Conservation (phyloP, 1,139 yeast genomes). For the Taphrina wiesneri region DNA sequence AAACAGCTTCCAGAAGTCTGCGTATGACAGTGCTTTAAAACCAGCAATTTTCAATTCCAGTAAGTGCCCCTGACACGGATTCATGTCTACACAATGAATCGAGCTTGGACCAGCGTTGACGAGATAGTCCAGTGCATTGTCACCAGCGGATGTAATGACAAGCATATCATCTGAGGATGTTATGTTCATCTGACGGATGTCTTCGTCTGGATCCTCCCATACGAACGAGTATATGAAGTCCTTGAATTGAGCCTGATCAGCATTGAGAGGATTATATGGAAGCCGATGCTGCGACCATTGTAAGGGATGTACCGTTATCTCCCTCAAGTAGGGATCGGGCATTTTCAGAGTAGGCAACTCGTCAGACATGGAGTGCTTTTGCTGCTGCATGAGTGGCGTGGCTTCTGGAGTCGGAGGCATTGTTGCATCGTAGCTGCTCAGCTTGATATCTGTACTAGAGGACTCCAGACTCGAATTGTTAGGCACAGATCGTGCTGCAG, state of each 20-base stretch:
- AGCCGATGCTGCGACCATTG: constrained; percentile 53
- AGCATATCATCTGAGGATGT: constrained; percentile 66
- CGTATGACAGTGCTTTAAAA: constrained; percentile 58
- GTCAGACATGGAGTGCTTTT: constrained; percentile 11
- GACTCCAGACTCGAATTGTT: neutral
- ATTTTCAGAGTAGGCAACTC: constrained; percentile 12
- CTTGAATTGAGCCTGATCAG: constrained; percentile 68
- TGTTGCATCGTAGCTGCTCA: neutral
- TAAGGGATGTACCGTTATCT: neutral
- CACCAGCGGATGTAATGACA: constrained; percentile 86
- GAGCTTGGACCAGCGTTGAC: constrained; percentile 66
- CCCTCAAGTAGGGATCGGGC: neutral
- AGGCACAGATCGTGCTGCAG: neutral
- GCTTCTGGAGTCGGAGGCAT: constrained; percentile 31
- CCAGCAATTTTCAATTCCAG: constrained; percentile 76
- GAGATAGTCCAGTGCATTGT: constrained; percentile 73
- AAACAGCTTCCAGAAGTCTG: constrained; percentile 70
- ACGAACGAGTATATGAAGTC: constrained; percentile 84
- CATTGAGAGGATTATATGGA: constrained; percentile 69
- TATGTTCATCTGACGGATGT: constrained; percentile 63
- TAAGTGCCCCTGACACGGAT: constrained; percentile 79
- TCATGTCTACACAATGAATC: constrained; percentile 81
- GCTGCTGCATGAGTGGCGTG: constrained; percentile 5
- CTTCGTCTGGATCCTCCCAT: constrained; percentile 89
- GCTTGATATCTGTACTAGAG: neutral